These are phyloP conservation scores for Dalbergia cultrata DNA, from an alignment of 306 rosid species.

Conservation along the genomic window DNA sequence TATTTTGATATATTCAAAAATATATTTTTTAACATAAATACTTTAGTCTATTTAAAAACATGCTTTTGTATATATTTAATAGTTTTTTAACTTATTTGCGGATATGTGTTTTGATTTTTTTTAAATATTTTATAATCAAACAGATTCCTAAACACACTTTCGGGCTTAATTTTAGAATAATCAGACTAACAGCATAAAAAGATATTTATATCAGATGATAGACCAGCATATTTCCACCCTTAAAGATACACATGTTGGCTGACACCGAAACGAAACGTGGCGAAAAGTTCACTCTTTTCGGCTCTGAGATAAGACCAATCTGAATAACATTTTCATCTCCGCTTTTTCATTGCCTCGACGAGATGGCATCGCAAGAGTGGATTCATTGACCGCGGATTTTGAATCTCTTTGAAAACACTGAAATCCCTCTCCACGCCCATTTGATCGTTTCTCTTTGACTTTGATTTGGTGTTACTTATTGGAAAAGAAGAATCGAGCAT, in stretches of 20 bases:
- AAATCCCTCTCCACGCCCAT: constrained; percentile 45
- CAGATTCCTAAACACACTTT: no score
- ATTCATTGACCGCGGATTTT: constrained; percentile 62
- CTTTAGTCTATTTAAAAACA: no score
- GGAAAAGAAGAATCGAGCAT: neutral
- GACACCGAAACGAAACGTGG: constrained; percentile 10
- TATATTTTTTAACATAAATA: no score
- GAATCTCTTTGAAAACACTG: constrained; percentile 66
- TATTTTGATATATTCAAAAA: no score
- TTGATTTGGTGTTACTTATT: constrained; percentile 42
- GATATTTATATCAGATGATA: no score
- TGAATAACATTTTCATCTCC: constrained; percentile 49
- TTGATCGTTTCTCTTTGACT: constrained; percentile 50
- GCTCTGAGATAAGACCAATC: neutral
- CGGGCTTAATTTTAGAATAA: no score
- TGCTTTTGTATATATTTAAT: no score
- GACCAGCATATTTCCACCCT: no score
- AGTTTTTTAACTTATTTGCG: no score
- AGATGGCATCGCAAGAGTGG: constrained; percentile 49
- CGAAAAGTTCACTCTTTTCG: constrained; percentile 39
- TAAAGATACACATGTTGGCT: neutral
- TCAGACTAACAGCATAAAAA: no score
- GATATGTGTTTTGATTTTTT: no score
- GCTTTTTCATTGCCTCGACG: constrained; percentile 32
- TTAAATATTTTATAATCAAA: no score